Evolutionary conservation across 116 monocot species (phyloP).

Genomic region (Trichopus zeylanicus): DNA sequence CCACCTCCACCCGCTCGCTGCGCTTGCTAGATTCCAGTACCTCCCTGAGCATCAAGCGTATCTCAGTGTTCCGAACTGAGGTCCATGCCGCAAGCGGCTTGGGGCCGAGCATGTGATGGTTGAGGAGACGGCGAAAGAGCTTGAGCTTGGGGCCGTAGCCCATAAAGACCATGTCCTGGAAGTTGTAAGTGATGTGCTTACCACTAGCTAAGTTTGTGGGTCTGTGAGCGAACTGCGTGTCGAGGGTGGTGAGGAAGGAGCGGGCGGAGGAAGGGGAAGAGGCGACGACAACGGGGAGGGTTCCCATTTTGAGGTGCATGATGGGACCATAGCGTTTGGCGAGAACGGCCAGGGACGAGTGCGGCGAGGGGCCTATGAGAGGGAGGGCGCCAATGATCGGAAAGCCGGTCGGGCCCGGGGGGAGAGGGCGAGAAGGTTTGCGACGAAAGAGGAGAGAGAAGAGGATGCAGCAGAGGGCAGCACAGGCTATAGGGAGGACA

Average conservation of each 20-base stretch:
- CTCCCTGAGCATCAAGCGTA: not conserved
- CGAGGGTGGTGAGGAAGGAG: no score
- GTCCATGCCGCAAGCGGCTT: no score
- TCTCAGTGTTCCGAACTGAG: conserved; percentile 29
- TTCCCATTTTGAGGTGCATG: conserved; percentile 49
- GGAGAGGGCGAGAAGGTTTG: not conserved
- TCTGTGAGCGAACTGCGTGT: no score
- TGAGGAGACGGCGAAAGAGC: no score
- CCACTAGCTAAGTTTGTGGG: conserved; percentile 18
- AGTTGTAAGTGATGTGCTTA: conserved; percentile 17
- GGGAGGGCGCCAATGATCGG: no score
- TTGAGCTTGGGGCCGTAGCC: conserved; percentile 25
- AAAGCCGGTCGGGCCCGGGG: not conserved
- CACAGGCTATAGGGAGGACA: not conserved
- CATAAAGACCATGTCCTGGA: conserved; percentile 34
- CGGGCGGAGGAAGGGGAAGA: conserved; percentile 26
- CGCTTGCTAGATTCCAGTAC: no score
- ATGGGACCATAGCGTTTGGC: conserved; percentile 30
- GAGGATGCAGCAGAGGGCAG: not conserved
- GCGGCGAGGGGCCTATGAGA: no score
- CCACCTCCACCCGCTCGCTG: not conserved
- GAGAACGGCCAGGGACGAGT: no score
- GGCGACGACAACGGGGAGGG: conserved; percentile 27
- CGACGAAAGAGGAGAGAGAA: not conserved
- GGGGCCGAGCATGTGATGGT: no score